phyloP scores from a whole-genome alignment of 2,329 filamentous ascomycete species.

The Xylariaceae sp. region DNA sequence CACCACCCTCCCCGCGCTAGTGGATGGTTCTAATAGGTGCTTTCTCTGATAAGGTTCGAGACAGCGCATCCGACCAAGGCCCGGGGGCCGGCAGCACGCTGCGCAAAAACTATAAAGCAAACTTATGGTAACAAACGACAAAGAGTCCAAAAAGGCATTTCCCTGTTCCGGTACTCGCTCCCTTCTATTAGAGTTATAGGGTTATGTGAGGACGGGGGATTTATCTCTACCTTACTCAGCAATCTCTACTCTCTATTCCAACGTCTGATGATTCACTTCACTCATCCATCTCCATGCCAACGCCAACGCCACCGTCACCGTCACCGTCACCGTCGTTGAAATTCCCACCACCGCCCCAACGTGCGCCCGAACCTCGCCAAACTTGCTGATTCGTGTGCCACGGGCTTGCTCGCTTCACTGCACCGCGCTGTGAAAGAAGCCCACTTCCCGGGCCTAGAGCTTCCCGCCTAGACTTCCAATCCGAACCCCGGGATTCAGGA shows the following conservation, averaged over 20 bases:
- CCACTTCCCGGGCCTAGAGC: not conserved
- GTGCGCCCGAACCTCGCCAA: not conserved
- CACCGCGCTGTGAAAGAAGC: not conserved
- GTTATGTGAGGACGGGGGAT: not conserved
- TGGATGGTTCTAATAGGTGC: too few species aligned
- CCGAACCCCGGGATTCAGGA: too few species aligned
- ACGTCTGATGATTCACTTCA: not conserved
- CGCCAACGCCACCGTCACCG: not conserved
- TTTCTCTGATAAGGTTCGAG: not conserved
- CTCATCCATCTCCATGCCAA: not conserved
- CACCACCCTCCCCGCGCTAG: too few species aligned
- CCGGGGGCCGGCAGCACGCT: too few species aligned
- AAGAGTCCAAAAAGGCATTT: not conserved
- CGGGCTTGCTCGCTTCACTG: not conserved
- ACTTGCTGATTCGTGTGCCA: constrained; percentile 1
- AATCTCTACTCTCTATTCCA: not conserved
- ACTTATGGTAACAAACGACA: not conserved
- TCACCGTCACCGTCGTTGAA: not conserved
- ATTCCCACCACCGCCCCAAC: not conserved
- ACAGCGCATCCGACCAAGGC: not conserved
- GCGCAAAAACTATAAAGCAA: not conserved
- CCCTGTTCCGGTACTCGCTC: not conserved
- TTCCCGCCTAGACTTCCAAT: not conserved
- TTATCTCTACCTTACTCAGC: not conserved
- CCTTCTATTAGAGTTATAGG: not conserved